Conservation (phyloP, 176 grass and related monocot species). For the Canna indica region DNA sequence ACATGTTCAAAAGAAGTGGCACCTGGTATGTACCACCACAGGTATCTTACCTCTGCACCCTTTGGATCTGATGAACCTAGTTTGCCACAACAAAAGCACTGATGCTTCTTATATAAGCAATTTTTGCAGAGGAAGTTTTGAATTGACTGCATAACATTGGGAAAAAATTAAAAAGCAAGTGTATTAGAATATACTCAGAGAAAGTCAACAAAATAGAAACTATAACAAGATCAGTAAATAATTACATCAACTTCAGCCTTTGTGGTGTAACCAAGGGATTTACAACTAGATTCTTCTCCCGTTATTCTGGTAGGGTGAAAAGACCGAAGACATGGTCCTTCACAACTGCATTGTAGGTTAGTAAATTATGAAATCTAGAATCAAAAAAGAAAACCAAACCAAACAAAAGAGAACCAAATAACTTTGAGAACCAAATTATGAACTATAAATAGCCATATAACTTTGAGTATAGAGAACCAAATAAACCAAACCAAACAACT, state of each 20-base stretch:
- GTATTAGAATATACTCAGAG: constrained; percentile 16
- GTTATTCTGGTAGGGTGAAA: constrained; percentile 70
- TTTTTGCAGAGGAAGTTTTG: constrained; percentile 76
- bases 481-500: background rate
- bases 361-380: background rate
- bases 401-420: background rate
- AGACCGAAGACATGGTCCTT: constrained; percentile 83
- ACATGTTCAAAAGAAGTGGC: no score
- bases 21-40: background rate
- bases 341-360: constrained; percentile 47
- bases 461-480: background rate
- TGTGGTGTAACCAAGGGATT: constrained; percentile 49
- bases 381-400: background rate
- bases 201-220: background rate
- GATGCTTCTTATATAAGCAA: constrained; percentile 72
- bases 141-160: constrained; percentile 49
- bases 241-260: constrained; percentile 55
- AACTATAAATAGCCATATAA: background rate
- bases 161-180: constrained; percentile 23
- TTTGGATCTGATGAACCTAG: constrained; percentile 53
- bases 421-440: background rate
- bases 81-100: constrained; percentile 80
- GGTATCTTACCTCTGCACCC: constrained; percentile 51
- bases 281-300: constrained; percentile 61
- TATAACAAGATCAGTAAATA: constrained; percentile 8